A percentile compares a stretch with the other conserved stretches of the same genome.
Evolutionary conservation across 2,329 filamentous ascomycete genomes (phyloP).

Genomic region (Aspergillus fumigatus): DNA sequence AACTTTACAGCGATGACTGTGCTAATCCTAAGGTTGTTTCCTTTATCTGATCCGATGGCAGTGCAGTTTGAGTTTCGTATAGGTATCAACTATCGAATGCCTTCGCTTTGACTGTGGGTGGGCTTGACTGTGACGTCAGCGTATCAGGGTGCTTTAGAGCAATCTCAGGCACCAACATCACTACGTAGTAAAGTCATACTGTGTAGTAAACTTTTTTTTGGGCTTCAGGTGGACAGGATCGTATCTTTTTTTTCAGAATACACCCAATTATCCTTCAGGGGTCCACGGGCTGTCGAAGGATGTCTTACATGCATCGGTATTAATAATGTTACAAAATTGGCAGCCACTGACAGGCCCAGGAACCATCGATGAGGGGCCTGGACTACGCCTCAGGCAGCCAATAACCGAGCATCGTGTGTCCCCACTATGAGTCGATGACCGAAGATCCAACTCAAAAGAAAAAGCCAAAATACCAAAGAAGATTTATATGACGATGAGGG

Average conservation of each 20-base stretch:
- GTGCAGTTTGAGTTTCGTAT: background rate
- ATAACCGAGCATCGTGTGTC: background rate
- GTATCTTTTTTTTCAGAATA: background rate
- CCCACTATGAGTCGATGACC: conserved; percentile 18
- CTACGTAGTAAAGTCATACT: background rate
- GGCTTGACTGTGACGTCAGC: background rate
- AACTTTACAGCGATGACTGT: background rate
- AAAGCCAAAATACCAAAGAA: background rate
- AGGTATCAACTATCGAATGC: background rate
- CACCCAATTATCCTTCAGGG: background rate
- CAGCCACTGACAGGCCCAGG: conserved; percentile 2
- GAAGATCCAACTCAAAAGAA: conserved; percentile 3
- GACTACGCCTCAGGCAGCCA: background rate
- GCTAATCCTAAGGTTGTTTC: background rate
- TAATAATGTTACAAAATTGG: conserved; percentile 1
- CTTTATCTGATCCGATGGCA: background rate
- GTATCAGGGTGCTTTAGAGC: background rate
- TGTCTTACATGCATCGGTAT: background rate
- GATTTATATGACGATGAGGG: background rate
- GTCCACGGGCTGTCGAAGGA: background rate
- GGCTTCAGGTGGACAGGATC: background rate
- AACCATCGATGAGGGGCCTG: background rate
- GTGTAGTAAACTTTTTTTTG: background rate
- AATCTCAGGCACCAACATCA: background rate
- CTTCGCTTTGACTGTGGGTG: background rate